phyloP scores from a whole-genome alignment of 1,284 basidiomycete species.

The Mycena citricolor region DNA sequence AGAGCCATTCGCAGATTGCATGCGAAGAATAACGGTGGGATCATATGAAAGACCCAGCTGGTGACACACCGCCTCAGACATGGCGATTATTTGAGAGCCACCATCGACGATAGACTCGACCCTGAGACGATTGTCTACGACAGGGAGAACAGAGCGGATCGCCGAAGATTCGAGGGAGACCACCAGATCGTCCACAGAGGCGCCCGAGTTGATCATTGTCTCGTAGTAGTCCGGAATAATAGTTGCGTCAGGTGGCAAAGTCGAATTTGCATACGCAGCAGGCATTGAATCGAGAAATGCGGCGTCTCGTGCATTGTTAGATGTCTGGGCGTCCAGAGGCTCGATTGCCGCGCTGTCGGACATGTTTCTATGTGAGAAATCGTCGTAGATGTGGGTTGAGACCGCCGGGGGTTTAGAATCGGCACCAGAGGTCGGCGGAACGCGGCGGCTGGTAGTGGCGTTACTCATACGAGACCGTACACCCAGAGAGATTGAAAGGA shows the following conservation, averaged over 20 bases:
- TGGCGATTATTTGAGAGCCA: slow-evolving; percentile 5
- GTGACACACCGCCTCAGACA: not conserved
- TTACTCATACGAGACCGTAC: slow-evolving; percentile 1
- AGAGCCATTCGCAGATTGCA: slow-evolving; percentile 5
- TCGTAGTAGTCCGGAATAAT: slow-evolving; percentile 7
- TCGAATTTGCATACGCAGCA: not conserved
- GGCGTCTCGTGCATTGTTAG: not conserved
- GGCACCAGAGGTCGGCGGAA: not conserved
- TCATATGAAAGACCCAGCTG: slow-evolving; percentile 1
- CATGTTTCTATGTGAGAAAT: too few species aligned
- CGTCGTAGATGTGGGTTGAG: too few species aligned
- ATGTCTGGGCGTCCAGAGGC: not conserved
- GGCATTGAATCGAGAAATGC: slow-evolving; percentile 7
- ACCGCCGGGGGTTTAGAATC: not conserved
- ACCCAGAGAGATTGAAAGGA: not conserved
- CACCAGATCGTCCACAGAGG: slow-evolving; percentile 2
- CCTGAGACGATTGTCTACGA: slow-evolving; percentile 7
- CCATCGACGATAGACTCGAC: slow-evolving; percentile 1
- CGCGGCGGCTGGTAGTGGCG: slow-evolving; percentile 7
- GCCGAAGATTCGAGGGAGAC: slow-evolving; percentile 8
- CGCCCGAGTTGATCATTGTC: slow-evolving; percentile 1
- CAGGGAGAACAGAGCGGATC: slow-evolving; percentile 8
- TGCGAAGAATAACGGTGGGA: not conserved
- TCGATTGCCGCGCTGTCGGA: too few species aligned
- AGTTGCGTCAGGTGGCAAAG: slow-evolving; percentile 3